Percentiles rank a stretch among this genome's conserved stretches.
phyloP scores from a whole-genome alignment of 768 basidiomycete genomes.

The Rhodotorula kratochvilovae region DNA sequence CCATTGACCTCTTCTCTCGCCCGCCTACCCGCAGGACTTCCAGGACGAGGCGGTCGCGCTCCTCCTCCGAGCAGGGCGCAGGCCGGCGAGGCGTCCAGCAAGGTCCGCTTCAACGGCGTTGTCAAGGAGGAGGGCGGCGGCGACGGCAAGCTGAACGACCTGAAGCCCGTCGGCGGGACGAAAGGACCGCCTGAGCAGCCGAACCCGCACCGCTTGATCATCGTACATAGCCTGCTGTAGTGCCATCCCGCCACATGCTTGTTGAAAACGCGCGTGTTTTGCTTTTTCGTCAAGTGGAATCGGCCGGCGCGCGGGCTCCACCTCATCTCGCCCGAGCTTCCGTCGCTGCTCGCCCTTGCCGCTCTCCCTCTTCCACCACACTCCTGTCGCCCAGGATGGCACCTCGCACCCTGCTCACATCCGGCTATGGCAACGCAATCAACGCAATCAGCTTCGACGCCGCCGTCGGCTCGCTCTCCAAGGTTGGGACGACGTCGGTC shows the following conservation, averaged over 20 bases:
- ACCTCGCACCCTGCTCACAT: constrained; percentile 9
- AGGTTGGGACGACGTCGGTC: not conserved
- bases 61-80: not conserved
- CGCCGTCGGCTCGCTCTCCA: not conserved
- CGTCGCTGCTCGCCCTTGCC: no score
- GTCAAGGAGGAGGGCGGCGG: constrained; percentile 14
- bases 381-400: not conserved
- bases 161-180: not conserved
- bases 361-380: not conserved
- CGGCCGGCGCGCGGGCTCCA: no score
- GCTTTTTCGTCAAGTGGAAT: no score
- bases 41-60: constrained; percentile 9
- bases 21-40: constrained; percentile 3
- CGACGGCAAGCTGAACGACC: not conserved
- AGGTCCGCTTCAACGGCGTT: constrained; percentile 18
- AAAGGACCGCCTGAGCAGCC: not conserved
- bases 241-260: not conserved
- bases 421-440: constrained; percentile 31
- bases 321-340: not conserved
- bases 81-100: not conserved
- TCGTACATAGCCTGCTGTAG: not conserved
- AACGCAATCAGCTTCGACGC: constrained; percentile 13
- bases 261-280: no score
- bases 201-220: no score
- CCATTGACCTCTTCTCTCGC: no score